phyloP scores from a whole-genome alignment of 2,329 filamentous ascomycete species.

The Talaromyces verruculosus region DNA sequence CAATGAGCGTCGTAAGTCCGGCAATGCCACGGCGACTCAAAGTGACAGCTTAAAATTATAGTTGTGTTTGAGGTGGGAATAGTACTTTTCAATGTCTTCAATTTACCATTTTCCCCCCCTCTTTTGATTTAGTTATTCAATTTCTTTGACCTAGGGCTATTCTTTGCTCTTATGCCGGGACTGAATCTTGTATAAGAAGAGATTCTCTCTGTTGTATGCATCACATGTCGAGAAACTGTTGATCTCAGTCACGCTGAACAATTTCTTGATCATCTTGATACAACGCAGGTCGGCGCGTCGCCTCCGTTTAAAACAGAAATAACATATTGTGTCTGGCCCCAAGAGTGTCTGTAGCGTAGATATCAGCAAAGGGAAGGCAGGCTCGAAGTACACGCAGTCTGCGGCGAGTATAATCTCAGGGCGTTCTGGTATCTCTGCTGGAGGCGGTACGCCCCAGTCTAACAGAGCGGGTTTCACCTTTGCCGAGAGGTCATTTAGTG shows the following conservation, averaged over 20 bases:
- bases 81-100: background rate
- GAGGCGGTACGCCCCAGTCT: constrained; percentile 66
- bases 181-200: constrained; percentile 42
- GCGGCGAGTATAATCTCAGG: constrained; percentile 88
- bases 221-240: constrained; percentile 52
- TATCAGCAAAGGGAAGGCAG: constrained; percentile 84
- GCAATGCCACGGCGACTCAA: constrained; percentile 32
- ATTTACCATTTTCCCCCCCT: background rate
- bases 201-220: constrained; percentile 39
- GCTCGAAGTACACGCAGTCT: constrained; percentile 96
- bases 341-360: constrained; percentile 74
- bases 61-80: background rate
- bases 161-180: constrained; percentile 3
- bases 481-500: constrained; percentile 69
- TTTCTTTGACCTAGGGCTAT: background rate
- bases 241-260: constrained; percentile 63
- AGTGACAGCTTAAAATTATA: constrained; percentile 17
- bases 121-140: background rate
- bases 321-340: constrained; percentile 63
- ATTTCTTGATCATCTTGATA: constrained; percentile 67
- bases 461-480: constrained; percentile 68
- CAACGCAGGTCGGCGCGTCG: constrained; percentile 77
- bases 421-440: constrained; percentile 43
- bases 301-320: constrained; percentile 95
- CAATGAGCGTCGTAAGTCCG: constrained; percentile 70